Conservation (phyloP, 805 yeast genomes). For the Yarrowia phangngaensis region DNA sequence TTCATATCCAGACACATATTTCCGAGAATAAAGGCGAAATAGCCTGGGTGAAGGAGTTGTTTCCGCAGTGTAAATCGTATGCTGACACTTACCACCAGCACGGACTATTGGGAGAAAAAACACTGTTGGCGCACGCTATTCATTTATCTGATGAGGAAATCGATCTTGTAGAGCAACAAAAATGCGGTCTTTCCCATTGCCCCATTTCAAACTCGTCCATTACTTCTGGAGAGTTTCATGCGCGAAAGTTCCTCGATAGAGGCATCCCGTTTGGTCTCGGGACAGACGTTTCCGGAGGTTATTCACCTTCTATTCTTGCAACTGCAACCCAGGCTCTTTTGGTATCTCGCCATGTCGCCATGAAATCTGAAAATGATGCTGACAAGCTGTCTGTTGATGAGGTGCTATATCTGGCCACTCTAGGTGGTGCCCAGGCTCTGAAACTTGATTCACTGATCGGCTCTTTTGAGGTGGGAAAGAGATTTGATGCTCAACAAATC, state of each 20-base stretch:
- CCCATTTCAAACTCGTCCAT: conserved; percentile 87
- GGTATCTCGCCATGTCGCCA: conserved; percentile 67
- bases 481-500: conserved; percentile 78
- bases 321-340: conserved; percentile 67
- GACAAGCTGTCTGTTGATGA: conserved; percentile 62
- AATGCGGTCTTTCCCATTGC: conserved; percentile 83
- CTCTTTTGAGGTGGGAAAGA: conserved; percentile 68
- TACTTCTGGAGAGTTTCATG: conserved; percentile 86
- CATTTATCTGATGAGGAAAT: conserved; percentile 68
- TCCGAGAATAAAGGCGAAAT: conserved; percentile 77
- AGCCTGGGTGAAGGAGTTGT: conserved; percentile 63
- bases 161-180: conserved; percentile 49
- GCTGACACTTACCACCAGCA: conserved; percentile 72
- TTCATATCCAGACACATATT: conserved; percentile 88
- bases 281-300: conserved; percentile 77
- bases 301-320: conserved; percentile 57
- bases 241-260: conserved; percentile 61
- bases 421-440: conserved; percentile 83
- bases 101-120: conserved; percentile 56
- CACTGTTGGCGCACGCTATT: conserved; percentile 86
- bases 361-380: conserved; percentile 47
- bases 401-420: conserved; percentile 74
- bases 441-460: conserved; percentile 59
- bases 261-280: conserved; percentile 77
- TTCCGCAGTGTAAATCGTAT: conserved; percentile 66